A percentile compares a stretch with the other conserved stretches of the same genome.
Evolutionary conservation across 2,329 filamentous ascomycete species (phyloP).

Genomic region (Geosmithia flava): DNA sequence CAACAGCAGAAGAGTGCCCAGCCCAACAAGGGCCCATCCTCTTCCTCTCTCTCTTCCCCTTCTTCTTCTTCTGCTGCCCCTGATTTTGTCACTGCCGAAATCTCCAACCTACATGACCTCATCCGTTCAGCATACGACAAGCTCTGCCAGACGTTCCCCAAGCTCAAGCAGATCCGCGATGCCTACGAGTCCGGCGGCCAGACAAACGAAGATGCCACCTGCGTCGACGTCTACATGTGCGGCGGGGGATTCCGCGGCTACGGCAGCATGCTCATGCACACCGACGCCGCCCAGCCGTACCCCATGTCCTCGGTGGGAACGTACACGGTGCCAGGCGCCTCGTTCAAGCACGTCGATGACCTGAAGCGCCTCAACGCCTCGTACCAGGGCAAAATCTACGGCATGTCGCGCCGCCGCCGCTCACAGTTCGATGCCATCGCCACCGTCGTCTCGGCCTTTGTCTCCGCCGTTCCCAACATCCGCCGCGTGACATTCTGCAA

Average conservation of each 20-base stretch:
- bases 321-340: conserved; percentile 50
- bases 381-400: conserved; percentile 49
- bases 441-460: conserved; percentile 65
- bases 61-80: conserved; percentile 8
- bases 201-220: conserved; percentile 11
- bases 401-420: conserved; percentile 68
- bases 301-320: conserved; percentile 75
- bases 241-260: conserved; percentile 87
- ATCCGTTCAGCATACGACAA: conserved; percentile 48
- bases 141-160: conserved; percentile 34
- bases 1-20: conserved; percentile 2
- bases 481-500: conserved; percentile 71
- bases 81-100: conserved; percentile 30
- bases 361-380: conserved; percentile 39
- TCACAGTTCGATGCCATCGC: conserved; percentile 76
- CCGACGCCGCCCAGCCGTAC: conserved; percentile 61
- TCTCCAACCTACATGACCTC: conserved; percentile 39
- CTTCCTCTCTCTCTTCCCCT: not conserved
- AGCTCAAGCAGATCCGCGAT: conserved; percentile 27
- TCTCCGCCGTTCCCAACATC: conserved; percentile 56
- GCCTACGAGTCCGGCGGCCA: conserved; percentile 17
- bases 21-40: not conserved
- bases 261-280: conserved; percentile 78
- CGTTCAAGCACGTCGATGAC: conserved; percentile 42
- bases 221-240: conserved; percentile 68